Evolutionary conservation across 2,329 filamentous ascomycete genomes (phyloP), one percentile per base, ranked within the genome.

Genomic region (Ascochyta koolunga): DNA sequence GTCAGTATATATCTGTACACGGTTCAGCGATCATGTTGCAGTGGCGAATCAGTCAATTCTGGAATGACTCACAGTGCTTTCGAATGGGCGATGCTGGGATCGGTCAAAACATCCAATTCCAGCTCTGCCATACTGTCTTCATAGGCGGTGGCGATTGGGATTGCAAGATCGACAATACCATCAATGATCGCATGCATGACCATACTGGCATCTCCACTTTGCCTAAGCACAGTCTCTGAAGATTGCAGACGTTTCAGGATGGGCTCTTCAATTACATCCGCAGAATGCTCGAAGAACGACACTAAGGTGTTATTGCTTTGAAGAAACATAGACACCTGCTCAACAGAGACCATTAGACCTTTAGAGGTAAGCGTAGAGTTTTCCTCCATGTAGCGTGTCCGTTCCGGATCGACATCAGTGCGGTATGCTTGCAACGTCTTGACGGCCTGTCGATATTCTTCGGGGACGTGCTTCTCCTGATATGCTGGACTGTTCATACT

Each of bases 241-340:
- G 88, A 89, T 43, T 79, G 81, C 1, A 97, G 80, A 21, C 93
- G 90, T 19, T 83, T 82, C 27, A 96, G 79, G 39, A 97, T 96
- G 0, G 93, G 93, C 3, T 80, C 79, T 74, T 96, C 91, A 2
- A 96, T 84, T 62, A 96, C 92, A 25, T 88, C 85, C 0, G 91
- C 93, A 0, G 91, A 96, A 27, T 88, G 85, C 75, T 97, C 92
- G 65, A 96, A 96, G 75, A 97, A 96, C 3, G 90, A 93, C n/a
- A 96, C 91, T 54, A 96, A 87, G 0, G 89, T 93, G 68, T 96
- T 96, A 74, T 96, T 91, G 10, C 85, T 82, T 10, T 90, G 90
- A n/a, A 96, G 79, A 69, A 96, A 96, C 46, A 96, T 87, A 1
- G 91, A 91, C 1, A 96, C 93, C 72, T 97, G 93, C 75, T 97